Evolutionary conservation across 2,329 filamentous ascomycete species (phyloP), one percentile per base, ranked within the genome.

Genomic region (Sporothrix protearum): DNA sequence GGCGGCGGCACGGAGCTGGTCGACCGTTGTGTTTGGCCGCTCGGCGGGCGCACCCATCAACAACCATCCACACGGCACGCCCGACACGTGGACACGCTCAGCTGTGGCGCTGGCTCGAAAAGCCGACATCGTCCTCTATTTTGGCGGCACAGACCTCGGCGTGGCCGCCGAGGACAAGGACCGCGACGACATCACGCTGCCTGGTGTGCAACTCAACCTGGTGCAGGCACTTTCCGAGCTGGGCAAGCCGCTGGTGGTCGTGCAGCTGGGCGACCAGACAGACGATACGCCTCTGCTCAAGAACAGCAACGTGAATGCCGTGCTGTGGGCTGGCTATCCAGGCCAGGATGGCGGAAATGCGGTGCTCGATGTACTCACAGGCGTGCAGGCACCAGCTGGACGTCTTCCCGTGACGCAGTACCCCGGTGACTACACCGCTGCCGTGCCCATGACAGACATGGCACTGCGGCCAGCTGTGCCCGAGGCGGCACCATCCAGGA

Each of bases 241-340:
- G 2, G 76, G 75, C 2, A 88, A 87, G 77, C 85, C 85, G 0
- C 77, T 86, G 33, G 75, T 86, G 0, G 81, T 88, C 0, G 76
- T 85, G 2, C 83, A 86, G 74, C 81, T 87, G 77, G 86, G 86
- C 33, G 81, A 80, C 49, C 82, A 84, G 74, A 74, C 88, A 22
- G 88, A 89, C 75, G 82, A 83, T 72, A 80, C 84, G 0, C 80
- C 84, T 1, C 77, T 89, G 2, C 76, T 85, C 4, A 77, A 77
- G 8, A 85, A 86, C 72, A 71, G 77, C 2, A 84, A 84, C 71
- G 81, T 89, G 73, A 82, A 80, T 14, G 82, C 85, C 0, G 76
- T 89, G 0, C 74, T 90, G 0, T 89, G 87, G 87, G 85, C 81
- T 0, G 85, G 87, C 0, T 89, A 87, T 73, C 87, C 88, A 0